These are phyloP conservation scores for Chlorella sp. DNA, from an alignment of 139 green algal species.

Conservation along the genomic window DNA sequence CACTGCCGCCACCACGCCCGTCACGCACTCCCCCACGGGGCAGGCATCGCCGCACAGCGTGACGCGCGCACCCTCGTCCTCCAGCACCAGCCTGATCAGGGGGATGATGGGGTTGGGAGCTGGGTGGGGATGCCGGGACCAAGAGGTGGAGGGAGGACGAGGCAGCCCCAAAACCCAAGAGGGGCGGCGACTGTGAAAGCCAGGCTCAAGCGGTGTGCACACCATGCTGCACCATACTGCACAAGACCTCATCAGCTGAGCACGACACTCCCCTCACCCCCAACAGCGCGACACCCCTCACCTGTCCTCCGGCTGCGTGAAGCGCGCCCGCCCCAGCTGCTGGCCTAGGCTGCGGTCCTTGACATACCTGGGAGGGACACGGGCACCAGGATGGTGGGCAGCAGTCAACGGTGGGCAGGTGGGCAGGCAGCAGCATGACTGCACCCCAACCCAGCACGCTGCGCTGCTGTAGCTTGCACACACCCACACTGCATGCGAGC, in stretches of 20 bases:
- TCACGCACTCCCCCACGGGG: constrained; percentile 67
- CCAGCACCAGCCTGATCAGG: constrained; percentile 71
- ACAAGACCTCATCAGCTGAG: no score
- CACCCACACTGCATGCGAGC: no score
- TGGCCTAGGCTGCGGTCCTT: constrained; percentile 40
- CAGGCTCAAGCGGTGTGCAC: no score
- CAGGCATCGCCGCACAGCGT: constrained; percentile 61
- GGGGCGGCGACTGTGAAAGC: no score
- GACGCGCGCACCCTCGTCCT: constrained; percentile 95
- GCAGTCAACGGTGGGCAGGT: not conserved
- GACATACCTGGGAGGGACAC: constrained; percentile 62
- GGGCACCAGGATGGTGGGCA: not conserved
- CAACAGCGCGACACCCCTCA: not conserved
- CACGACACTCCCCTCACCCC: no score
- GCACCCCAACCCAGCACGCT: not conserved
- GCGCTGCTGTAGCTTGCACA: no score
- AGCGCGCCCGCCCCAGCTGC: constrained; percentile 50
- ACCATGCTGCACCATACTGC: not conserved
- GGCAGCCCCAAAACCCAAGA: not conserved
- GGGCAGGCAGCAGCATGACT: not conserved
- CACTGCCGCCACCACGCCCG: constrained; percentile 87
- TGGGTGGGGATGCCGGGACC: not conserved
- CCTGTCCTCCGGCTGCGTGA: constrained; percentile 80
- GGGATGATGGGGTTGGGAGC: not conserved
- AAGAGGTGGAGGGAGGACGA: not conserved